A percentile compares a stretch with the other conserved stretches of the same genome.
Conservation (phyloP, 2,329 filamentous ascomycete genomes). For the Penicillium oxalicum region DNA sequence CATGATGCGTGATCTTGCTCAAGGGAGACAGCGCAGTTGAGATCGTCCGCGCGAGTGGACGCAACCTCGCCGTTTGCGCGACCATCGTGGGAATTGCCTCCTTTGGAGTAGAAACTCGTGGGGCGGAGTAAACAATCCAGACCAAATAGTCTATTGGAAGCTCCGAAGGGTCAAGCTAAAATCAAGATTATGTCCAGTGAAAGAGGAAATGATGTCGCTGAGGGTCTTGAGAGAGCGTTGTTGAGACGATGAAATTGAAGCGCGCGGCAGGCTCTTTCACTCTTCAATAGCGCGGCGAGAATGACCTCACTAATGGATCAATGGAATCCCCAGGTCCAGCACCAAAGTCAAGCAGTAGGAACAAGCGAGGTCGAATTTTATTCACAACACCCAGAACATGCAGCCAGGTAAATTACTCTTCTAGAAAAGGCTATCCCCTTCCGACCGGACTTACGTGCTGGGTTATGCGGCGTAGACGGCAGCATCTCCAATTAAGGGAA, state of each 20-base stretch:
- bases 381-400: neutral
- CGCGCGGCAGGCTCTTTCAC: no score
- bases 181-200: no score
- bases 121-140: neutral
- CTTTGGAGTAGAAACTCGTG: neutral
- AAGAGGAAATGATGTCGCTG: no score
- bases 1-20: slow-evolving; percentile 4
- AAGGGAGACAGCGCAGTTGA: slow-evolving; percentile 11
- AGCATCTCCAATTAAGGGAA: slow-evolving; percentile 27
- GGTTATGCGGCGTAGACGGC: slow-evolving; percentile 41
- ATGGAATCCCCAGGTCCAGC: no score
- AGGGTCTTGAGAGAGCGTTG: no score
- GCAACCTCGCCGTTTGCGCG: slow-evolving; percentile 5
- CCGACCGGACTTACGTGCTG: slow-evolving; percentile 30
- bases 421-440: slow-evolving; percentile 9
- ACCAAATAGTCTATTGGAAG: neutral
- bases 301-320: no score
- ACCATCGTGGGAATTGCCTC: slow-evolving; percentile 9
- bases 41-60: slow-evolving; percentile 9
- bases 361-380: no score
- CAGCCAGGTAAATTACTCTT: neutral
- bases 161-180: neutral
- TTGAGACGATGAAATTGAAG: no score
- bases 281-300: no score
- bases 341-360: no score